Conservation (phyloP, 805 yeast species). For the Zygosaccharomyces rouxii region DNA sequence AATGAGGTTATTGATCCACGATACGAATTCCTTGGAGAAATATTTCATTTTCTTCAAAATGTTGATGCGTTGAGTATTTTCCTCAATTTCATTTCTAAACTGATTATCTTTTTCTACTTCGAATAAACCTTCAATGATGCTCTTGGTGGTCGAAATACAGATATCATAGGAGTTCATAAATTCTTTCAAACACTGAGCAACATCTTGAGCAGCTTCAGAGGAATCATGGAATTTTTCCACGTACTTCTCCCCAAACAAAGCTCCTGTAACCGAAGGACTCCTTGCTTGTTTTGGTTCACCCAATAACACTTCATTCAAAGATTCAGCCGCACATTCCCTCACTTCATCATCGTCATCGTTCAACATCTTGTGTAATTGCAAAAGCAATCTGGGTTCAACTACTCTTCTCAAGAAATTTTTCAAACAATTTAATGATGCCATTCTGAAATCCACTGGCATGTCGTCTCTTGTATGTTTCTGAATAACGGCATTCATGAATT, state of each 20-base stretch:
- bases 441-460: conserved; percentile 23
- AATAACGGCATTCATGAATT: conserved; percentile 11
- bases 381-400: conserved; percentile 12
- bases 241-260: conserved; percentile 19
- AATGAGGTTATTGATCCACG: conserved; percentile 1
- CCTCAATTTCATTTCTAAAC: conserved; percentile 49
- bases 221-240: conserved; percentile 1
- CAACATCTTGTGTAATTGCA: conserved; percentile 38
- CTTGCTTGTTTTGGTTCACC: background rate
- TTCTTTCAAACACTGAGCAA: conserved; percentile 12
- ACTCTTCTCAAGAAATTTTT: conserved; percentile 11
- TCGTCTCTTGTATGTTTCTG: conserved; percentile 18
- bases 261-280: conserved; percentile 37
- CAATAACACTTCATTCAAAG: conserved; percentile 36
- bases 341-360: conserved; percentile 67
- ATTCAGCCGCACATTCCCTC: conserved; percentile 44
- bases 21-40: background rate
- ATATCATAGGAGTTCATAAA: conserved; percentile 18
- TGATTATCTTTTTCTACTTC: conserved; percentile 65
- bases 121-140: conserved; percentile 45
- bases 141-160: conserved; percentile 11
- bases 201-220: background rate
- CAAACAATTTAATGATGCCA: conserved; percentile 26
- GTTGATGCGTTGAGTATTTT: conserved; percentile 18
- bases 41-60: conserved; percentile 16